A percentile compares a stretch with the other conserved stretches of the same genome.
These are phyloP conservation scores for Lactifluus pinguis DNA, from an alignment of 768 basidiomycete genomes.

Conservation along the genomic window DNA sequence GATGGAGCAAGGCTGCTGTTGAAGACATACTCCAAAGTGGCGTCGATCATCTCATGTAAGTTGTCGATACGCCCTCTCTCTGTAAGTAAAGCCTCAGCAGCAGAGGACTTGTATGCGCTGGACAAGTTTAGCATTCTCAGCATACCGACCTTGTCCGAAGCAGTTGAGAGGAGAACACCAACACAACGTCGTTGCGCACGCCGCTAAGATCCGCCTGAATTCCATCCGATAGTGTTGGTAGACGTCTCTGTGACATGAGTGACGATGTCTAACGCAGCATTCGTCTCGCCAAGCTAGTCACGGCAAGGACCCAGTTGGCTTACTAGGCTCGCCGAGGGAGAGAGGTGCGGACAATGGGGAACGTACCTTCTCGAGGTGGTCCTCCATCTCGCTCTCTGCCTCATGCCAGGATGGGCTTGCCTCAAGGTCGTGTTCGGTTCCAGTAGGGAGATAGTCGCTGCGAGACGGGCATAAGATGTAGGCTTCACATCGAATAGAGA, in stretches of 20 bases:
- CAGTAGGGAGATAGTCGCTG: slow-evolving; percentile 48
- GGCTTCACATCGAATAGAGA: slow-evolving; percentile 87
- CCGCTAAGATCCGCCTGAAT: slow-evolving; percentile 73
- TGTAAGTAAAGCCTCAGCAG: slow-evolving; percentile 76
- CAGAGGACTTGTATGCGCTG: slow-evolving; percentile 87
- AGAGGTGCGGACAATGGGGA: not conserved
- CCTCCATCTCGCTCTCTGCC: slow-evolving; percentile 79
- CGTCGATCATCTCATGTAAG: slow-evolving; percentile 92
- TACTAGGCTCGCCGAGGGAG: not conserved
- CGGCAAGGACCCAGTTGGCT: slow-evolving; percentile 16
- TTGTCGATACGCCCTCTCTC: slow-evolving; percentile 88
- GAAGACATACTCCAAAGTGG: slow-evolving; percentile 65
- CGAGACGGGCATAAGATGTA: slow-evolving; percentile 82
- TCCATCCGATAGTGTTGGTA: slow-evolving; percentile 83
- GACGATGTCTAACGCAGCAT: slow-evolving; percentile 65
- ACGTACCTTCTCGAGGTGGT: slow-evolving; percentile 73
- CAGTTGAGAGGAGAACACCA: slow-evolving; percentile 22
- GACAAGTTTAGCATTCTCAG: not conserved
- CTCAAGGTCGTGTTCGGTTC: slow-evolving; percentile 42
- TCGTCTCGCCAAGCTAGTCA: slow-evolving; percentile 73
- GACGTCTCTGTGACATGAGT: slow-evolving; percentile 79
- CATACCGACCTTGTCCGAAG: not conserved
- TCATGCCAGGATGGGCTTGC: slow-evolving; percentile 70
- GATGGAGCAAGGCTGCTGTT: not conserved
- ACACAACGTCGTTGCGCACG: slow-evolving; percentile 96